Base-by-base conservation (phyloP, 805 yeast genomes). In the Candida chilensis region DNA sequence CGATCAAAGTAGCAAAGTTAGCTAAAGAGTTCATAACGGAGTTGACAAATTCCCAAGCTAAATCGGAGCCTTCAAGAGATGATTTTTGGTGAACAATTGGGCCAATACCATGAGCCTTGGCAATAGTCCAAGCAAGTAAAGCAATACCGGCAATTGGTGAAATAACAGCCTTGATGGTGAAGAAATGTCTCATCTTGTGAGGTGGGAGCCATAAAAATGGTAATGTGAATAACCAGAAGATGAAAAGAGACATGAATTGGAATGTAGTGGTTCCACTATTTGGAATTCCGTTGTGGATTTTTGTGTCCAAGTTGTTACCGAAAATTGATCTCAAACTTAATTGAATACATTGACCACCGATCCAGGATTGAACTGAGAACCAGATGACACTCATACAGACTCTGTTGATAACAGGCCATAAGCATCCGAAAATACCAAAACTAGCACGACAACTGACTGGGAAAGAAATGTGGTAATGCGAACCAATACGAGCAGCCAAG, bases 361-460 rank as follows among this genome's bases (percentile, higher is more conserved):
- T 69, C 67, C 86, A 80, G 15, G 82, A 67, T 48, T 86, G 95
- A 17, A 84, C 92, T 17, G 92, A 76, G 47, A 79, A 85, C 96
- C 96, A 87, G 30, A 87, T 75, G 40, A 75, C 68, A 19, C n/a
- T n/a, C 85, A 87, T 80, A 8, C 82, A 88, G 22, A 84, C 90
- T 57, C 96, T 72, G 56, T 87, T 86, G 30, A 86, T 45, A 27
- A 87, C 77, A 4, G 94, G 95, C 95, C 94, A 87, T 35, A 80
- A 59, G 0, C 87, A 78, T 31, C 94, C 94, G 63, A 76, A 83
- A 8, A 83, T 71, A 36, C 96, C 96, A 57, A 87, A 87, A 1
- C 94, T 72, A 1, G 90, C 71, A 38, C 96, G 66, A 24, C 78
- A 71, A 7, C 82, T 69, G 9, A 86, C 87, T 1, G 96, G 95